Conservation (phyloP, 2,329 filamentous ascomycete genomes). For the Colletotrichum lindemuthianum region DNA sequence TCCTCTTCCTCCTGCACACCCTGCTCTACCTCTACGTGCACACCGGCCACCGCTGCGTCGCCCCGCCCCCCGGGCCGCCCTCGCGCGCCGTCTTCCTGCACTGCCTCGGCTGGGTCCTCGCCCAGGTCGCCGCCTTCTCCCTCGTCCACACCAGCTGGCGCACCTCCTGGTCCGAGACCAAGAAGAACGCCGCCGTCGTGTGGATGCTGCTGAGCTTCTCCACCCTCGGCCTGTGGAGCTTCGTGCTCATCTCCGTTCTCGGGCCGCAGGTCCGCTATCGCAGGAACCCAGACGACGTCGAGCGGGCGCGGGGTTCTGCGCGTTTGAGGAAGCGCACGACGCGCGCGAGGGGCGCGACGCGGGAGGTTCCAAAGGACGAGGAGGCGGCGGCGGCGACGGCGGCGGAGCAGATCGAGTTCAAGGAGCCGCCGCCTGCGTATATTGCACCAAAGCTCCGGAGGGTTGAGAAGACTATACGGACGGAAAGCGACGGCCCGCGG, state of each 20-base stretch:
- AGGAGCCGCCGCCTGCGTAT: background rate
- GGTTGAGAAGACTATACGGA: background rate
- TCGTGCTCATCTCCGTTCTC: background rate
- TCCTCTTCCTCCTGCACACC: background rate
- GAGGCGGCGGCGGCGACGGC: background rate
- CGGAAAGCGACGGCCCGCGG: no score
- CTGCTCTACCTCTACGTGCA: background rate
- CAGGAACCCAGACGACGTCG: background rate
- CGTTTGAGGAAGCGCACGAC: background rate
- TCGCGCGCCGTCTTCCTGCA: background rate
- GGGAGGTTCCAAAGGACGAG: background rate
- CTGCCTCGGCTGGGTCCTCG: background rate
- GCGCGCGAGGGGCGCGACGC: background rate
- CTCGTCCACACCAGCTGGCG: background rate
- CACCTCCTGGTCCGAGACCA: background rate
- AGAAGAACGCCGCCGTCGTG: background rate
- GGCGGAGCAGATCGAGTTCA: background rate
- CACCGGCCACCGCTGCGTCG: background rate
- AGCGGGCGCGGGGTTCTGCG: background rate
- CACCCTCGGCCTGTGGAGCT: background rate
- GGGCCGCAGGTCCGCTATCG: background rate
- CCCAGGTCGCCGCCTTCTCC: slow-evolving; percentile 4
- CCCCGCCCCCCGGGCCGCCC: background rate
- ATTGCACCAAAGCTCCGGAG: background rate
- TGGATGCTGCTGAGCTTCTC: slow-evolving; percentile 12